These are phyloP conservation scores for Diaporthe amygdali DNA, from an alignment of 2,329 filamentous ascomycete species.

Conservation along the genomic window DNA sequence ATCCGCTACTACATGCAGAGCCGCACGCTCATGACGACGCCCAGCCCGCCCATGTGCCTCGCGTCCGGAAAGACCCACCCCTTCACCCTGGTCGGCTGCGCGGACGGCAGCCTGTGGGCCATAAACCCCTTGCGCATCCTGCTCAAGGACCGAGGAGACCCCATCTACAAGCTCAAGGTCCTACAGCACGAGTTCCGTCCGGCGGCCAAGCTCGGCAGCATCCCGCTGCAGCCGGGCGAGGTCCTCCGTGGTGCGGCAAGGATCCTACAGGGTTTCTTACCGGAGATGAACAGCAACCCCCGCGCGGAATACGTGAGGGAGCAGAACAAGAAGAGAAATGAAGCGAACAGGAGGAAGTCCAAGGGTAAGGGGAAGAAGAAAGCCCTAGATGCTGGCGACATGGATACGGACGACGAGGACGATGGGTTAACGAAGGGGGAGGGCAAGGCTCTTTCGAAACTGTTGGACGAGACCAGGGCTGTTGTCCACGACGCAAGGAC, in stretches of 20 bases:
- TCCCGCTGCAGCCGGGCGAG: neutral
- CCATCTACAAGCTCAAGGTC: conserved; percentile 47
- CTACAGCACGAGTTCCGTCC: conserved; percentile 61
- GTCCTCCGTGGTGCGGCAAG: conserved; percentile 52
- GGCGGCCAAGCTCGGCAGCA: conserved; percentile 25
- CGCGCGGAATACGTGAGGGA: conserved; percentile 42
- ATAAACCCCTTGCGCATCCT: conserved; percentile 51
- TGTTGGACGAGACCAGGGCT: conserved; percentile 33
- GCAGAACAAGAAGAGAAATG: conserved; percentile 40
- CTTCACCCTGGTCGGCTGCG: conserved; percentile 57
- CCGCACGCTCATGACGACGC: conserved; percentile 56
- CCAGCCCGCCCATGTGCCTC: conserved; percentile 56
- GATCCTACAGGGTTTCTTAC: conserved; percentile 56
- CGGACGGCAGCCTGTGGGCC: conserved; percentile 59
- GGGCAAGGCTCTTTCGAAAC: conserved; percentile 28
- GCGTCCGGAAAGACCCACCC: conserved; percentile 57
- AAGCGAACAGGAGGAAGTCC: conserved; percentile 38
- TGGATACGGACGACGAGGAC: conserved; percentile 30
- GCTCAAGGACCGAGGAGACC: conserved; percentile 45
- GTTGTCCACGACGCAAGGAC: conserved; percentile 67
- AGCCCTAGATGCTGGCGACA: conserved; percentile 31
- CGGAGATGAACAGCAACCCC: conserved; percentile 55
- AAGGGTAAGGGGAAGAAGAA: conserved; percentile 39
- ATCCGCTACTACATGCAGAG: conserved; percentile 57
- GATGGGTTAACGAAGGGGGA: conserved; percentile 30